Evolutionary conservation across 805 yeast genomes (phyloP), one percentile per base, ranked within the genome.

Genomic region (Candida verbasci): DNA sequence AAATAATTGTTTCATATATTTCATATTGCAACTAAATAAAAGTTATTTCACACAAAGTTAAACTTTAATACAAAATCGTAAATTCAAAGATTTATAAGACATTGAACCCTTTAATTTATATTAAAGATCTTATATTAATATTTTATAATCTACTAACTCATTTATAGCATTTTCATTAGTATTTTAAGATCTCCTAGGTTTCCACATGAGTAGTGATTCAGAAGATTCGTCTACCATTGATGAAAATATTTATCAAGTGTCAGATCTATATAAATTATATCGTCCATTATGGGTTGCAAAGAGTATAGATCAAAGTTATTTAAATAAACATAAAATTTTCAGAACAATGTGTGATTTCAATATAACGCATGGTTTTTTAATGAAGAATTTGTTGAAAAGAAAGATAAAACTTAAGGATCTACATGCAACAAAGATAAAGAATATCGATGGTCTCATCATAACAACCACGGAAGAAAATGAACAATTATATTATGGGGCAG

Each of bases 261-360:
- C 35, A 9, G 60, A 54, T 31, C 52, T 53, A 35, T 41, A 46
- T 34, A 40, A 43, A 14, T 35, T 55, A 5, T 37, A 54, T 9
- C 29, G 36, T 6, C 51, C 52, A 1, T 40, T 55, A 12, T 48
- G 55, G 52, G 43, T 41, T 1, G 33, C 37, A 2, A 33, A 26
- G 14, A 33, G 40, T 9, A 28, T 38, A 10, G 31, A 40, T 22
- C 11, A n/a, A 24, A 43, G 41, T 23, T 39, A 48, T 25, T 37
- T 48, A 17, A 46, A 48, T 21, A 32, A 45, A 18, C 61, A 58
- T 29, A 44, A 44, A 26, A 28, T 46, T 9, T 37, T 53, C 9
- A 40, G 62, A 25, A 55, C 61, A 10, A 41, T 55, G 10, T 49
- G 49, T 16, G 61, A 58, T 35, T 52, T 56, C 30, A 35, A 49